These are phyloP conservation scores for Aspergillus hortae DNA, from an alignment of 2,329 filamentous ascomycete genomes.

Conservation along the genomic window DNA sequence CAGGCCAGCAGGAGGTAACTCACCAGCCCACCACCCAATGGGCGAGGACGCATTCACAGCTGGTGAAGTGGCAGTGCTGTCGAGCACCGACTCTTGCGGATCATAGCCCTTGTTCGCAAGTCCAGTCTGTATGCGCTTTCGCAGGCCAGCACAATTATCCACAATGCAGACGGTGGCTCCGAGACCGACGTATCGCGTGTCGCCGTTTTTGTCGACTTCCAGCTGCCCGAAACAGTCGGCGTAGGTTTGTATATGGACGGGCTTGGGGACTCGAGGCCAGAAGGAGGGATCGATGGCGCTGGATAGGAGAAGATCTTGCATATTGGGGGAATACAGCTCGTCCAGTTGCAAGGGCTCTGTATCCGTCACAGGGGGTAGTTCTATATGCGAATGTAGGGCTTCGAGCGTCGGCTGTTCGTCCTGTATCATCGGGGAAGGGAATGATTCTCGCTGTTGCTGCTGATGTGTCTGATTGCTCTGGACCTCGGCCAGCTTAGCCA, in stretches of 20 bases:
- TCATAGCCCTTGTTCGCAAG: neutral
- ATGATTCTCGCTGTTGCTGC: neutral
- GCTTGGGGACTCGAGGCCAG: neutral
- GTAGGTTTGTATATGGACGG: neutral
- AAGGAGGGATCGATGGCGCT: neutral
- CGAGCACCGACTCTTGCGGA: neutral
- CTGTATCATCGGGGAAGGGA: neutral
- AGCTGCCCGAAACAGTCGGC: neutral
- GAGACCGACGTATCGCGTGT: neutral
- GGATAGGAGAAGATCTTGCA: neutral
- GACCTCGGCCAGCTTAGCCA: neutral
- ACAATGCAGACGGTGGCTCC: neutral
- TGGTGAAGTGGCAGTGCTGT: neutral
- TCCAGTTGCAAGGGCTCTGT: neutral
- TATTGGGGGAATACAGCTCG: neutral
- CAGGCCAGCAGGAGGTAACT: neutral
- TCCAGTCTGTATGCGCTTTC: neutral
- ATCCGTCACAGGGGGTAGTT: neutral
- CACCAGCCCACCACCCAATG: neutral
- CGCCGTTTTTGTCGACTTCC: neutral
- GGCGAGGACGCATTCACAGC: neutral
- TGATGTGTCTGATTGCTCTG: neutral
- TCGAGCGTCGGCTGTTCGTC: neutral
- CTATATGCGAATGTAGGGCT: neutral
- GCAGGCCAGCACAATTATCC: neutral